Base-by-base conservation (phyloP, 331 rosid genomes). In the Malus hybrid region DNA sequence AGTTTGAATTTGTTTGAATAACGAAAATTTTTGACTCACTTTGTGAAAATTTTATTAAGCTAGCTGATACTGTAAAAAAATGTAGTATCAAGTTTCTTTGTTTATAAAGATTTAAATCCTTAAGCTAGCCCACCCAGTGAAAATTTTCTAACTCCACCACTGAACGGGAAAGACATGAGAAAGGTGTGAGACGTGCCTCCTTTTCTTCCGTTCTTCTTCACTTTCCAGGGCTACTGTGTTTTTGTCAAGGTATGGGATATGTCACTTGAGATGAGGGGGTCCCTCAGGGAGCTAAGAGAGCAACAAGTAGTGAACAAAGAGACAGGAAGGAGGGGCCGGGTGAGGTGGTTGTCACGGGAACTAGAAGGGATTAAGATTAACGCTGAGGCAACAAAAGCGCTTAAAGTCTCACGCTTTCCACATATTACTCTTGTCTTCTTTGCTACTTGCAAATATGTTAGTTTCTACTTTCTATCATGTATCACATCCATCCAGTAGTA, bases 191-290 rank as follows among this genome's bases (percentile, higher is more conserved):
- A 33, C 4, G 56, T 63, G 61, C 4, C 61, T 7, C 52, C 7
- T 24, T 48, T 62, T 34, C 8, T 15, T 16, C 15, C 52, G 12
- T 63, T 20, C 26, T 22, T 26, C 15, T 30, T 62, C 20, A 28
- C 71, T 77, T 77, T 77, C 66, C 72, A 71, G 62, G 0, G 46
- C 76, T 33, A 9, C 70, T 53, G 20, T n/a, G 33, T 5, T 71
- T 39, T 71, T 71, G 68, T 71, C 61, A 12, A 52, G 33, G 57
- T 10, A 53, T 78, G 53, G 53, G n/a, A 53, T 22, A 10, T 57
- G 46, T 26, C 68, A 26, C 69, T 39, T 39, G 46, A 0, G 46
- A 61, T 16, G 69, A 22, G 5, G 5, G 52, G 52, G 68, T 20
- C 70, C 52, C 70, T 65, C 50, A 0, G 46, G 46, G 46, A 1